phyloP scores from a whole-genome alignment of 164 flowering plant species.

The Warburgia ugandensis region DNA sequence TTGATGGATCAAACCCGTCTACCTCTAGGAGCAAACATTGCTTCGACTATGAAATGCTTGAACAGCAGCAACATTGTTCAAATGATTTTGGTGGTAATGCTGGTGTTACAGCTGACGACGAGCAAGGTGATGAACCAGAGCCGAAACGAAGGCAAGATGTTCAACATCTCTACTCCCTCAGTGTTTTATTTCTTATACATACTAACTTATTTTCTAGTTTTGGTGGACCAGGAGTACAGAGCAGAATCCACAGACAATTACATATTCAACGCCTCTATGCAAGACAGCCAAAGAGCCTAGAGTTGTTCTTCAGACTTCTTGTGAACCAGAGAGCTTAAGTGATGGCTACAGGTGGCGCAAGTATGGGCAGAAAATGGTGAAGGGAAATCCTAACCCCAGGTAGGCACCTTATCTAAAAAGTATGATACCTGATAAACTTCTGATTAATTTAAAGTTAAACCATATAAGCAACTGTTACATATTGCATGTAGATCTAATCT shows the following conservation, averaged over 20 bases:
- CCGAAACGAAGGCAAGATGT: slow-evolving; percentile 47
- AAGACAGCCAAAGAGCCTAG: slow-evolving; percentile 61
- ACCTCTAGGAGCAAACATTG: slow-evolving; percentile 28
- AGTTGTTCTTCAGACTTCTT: slow-evolving; percentile 69
- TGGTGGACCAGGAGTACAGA: slow-evolving; percentile 2
- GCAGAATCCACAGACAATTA: too few species aligned
- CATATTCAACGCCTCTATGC: slow-evolving; percentile 18
- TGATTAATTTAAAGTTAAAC: neutral
- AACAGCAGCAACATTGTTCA: slow-evolving; percentile 26
- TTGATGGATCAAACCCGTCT: slow-evolving; percentile 29
- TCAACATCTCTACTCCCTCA: neutral
- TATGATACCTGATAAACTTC: neutral
- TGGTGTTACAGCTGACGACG: slow-evolving; percentile 24
- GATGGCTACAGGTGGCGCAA: slow-evolving; percentile 97
- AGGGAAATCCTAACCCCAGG: slow-evolving; percentile 89
- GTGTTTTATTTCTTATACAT: neutral
- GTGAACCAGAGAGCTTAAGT: slow-evolving; percentile 59
- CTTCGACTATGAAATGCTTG: slow-evolving; percentile 15
- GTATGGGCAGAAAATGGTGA: slow-evolving; percentile 95
- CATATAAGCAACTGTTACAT: too few species aligned
- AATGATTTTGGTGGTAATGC: slow-evolving; percentile 4
- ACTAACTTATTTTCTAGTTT: neutral
- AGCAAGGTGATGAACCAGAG: slow-evolving; percentile 39
- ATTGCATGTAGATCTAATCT: too few species aligned
- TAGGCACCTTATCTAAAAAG: slow-evolving; percentile 11